Percentiles rank a stretch among this genome's conserved stretches.
Evolutionary conservation across 805 yeast species (phyloP).

Genomic region (Yarrowia osloensis): DNA sequence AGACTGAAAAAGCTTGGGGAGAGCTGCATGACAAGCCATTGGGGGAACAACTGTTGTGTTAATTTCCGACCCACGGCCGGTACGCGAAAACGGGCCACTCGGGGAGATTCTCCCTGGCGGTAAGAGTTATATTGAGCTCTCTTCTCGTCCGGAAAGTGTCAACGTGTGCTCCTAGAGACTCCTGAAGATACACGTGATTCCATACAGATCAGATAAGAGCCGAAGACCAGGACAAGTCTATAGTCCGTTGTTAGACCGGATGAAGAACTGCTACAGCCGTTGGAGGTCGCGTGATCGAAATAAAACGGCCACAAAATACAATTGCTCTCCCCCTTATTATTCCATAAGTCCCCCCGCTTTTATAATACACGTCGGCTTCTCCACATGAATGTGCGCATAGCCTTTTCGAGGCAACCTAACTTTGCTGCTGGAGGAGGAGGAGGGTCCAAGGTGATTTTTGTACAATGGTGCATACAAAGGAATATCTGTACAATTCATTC

Average conservation of each 20-base stretch:
- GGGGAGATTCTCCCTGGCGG: neutral
- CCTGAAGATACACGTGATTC: neutral
- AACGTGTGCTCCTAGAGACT: neutral
- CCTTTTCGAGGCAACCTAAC: conserved; percentile 7
- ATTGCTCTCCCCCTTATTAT: neutral
- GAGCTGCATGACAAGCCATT: conserved; percentile 1
- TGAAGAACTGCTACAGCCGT: no score
- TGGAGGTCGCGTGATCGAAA: no score
- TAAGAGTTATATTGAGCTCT: neutral
- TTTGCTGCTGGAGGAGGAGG: neutral
- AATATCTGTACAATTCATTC: neutral
- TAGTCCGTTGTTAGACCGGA: no score
- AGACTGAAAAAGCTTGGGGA: conserved; percentile 1
- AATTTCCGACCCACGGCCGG: neutral
- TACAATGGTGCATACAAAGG: neutral
- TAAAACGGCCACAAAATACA: neutral
- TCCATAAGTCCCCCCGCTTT: neutral
- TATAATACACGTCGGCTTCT: neutral
- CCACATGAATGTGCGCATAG: neutral
- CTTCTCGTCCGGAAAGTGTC: neutral
- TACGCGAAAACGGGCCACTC: neutral
- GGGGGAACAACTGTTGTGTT: neutral
- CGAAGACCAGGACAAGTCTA: neutral
- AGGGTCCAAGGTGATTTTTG: neutral
- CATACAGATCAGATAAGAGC: neutral